Base-by-base conservation (phyloP, 306 rosid genomes). In the Trifolium repens region DNA sequence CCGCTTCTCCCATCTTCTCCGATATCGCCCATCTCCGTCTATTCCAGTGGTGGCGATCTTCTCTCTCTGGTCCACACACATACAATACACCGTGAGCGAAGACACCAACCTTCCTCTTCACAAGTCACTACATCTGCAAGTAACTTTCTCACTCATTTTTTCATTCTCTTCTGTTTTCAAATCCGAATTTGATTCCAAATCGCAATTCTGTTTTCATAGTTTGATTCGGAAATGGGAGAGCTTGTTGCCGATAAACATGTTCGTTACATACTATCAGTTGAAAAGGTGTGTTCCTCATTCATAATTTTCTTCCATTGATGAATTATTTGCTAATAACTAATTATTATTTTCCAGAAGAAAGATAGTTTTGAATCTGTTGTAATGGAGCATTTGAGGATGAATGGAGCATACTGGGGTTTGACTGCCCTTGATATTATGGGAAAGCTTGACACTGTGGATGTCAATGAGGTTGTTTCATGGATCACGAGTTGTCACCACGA, bases 361-460 rank as follows among this genome's bases (percentile, higher is more conserved):
- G 94, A 90, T 69, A 89, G 86, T 55, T 88, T 91, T 64, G 89
- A 86, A 73, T 90, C 97, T 8, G 96, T 91, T 57, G 85, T 84
- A 71, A 86, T 90, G 94, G 96, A 94, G 79, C 98, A 91, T 85
- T 84, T 94, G 32, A 89, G 96, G 82, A 83, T 94, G 93, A 94
- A 79, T 72, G 98, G 98, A 39, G 96, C 91, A 10, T 94, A 91
- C 47, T 90, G 98, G 97, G 96, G 96, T 32, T n/a, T 94, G 85
- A 85, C 91, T 49, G 67, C 96, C 47, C 85, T 94, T 53, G 96
- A 94, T 82, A 78, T 94, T 54, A 67, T 91, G 14, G 96, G 91
- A 71, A 91, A 90, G 84, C 93, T 94, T 35, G 69, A 88, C 37
- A 16, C 76, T 24, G 90, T 91, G 11, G 88, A 94, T 80, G 88